Conservation (phyloP, 1,284 basidiomycete genomes). For the Porphyrellus sp. region DNA sequence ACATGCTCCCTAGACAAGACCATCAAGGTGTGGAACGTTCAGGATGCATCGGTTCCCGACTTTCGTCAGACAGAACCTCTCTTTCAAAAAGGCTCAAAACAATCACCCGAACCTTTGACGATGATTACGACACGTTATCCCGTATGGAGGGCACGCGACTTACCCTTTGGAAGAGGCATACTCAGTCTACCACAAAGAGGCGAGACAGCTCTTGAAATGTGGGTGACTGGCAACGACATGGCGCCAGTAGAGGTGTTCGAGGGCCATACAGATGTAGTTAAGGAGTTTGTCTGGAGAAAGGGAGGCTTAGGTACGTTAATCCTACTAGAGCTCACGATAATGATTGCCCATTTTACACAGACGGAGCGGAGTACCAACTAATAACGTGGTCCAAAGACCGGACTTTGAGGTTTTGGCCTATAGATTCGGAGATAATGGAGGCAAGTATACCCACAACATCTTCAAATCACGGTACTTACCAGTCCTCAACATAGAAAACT, state of each 20-base stretch:
- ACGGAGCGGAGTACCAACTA: constrained; percentile 81
- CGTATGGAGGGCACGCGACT: constrained; percentile 89
- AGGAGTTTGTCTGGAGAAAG: constrained; percentile 96
- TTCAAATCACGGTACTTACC: neutral
- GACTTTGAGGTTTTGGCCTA: constrained; percentile 89
- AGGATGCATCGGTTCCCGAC: constrained; percentile 27
- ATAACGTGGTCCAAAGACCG: constrained; percentile 98
- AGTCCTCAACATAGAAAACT: constrained; percentile 39
- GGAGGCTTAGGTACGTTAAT: constrained; percentile 48
- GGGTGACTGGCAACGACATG: constrained; percentile 48
- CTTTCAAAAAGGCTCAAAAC: constrained; percentile 13
- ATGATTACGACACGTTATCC: constrained; percentile 81
- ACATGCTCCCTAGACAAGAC: constrained; percentile 92
- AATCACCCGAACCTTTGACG: constrained; percentile 44
- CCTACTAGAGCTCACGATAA: neutral
- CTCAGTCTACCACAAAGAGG: constrained; percentile 90
- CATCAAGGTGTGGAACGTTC: constrained; percentile 81
- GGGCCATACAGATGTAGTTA: constrained; percentile 91
- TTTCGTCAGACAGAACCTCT: constrained; percentile 14
- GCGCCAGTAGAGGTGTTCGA: constrained; percentile 75
- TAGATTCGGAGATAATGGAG: constrained; percentile 70
- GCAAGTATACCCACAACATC: constrained; percentile 32
- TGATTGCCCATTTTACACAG: constrained; percentile 28
- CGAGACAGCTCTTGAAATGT: constrained; percentile 85
- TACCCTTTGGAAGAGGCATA: constrained; percentile 91